Base-by-base conservation (phyloP, 2,329 filamentous ascomycete species). In the Alternaria brassicicola region DNA sequence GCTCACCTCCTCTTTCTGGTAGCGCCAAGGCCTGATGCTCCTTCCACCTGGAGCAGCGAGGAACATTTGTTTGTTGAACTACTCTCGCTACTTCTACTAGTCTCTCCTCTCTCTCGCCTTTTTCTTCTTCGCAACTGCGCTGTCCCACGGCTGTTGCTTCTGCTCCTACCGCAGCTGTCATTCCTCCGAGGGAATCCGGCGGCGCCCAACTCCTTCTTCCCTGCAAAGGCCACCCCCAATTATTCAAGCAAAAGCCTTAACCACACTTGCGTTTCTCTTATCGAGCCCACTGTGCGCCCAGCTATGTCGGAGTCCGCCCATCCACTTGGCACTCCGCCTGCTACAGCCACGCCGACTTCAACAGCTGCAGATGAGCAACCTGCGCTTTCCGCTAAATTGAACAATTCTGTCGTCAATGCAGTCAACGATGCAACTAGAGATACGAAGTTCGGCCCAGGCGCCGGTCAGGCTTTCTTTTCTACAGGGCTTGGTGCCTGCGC, bases 391-490 rank as follows among this genome's bases (percentile, higher is more conserved):
- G 35, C 58, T 41, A 30, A 36, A 10, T 59, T 55, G 45, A 61
- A 66, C 2, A 59, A 64, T 28, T 55, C 59, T 3, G 55, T 63
- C 8, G 55, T 50, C 33, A 41, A 46, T 28, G 26, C 47, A 13
- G 17, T 30, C 33, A 55, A 50, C 15, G 23, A 41, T 52, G 45
- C 47, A 21, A 47, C 50, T 36, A 45, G 48, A 38, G 47, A 45
- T 36, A 21, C 52, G 41, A 52, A 56, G 17, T 62, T 60, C 26
- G 30, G n/a, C 5, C 61, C 58, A 8, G 46, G 51, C 25, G 35
- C 23, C 25, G 58, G 63, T 15, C 49, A 51, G 28, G 70, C 70
- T 25, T 59, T 73, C 54, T 74, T 76, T 65, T 75, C 73, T 25
- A 77, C 73, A 10, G 61, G 67, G 38, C 59, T 70, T 28, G 64